phyloP scores from a whole-genome alignment of 495 filamentous ascomycete genomes.

The Paragyromitra xinjiangensis region DNA sequence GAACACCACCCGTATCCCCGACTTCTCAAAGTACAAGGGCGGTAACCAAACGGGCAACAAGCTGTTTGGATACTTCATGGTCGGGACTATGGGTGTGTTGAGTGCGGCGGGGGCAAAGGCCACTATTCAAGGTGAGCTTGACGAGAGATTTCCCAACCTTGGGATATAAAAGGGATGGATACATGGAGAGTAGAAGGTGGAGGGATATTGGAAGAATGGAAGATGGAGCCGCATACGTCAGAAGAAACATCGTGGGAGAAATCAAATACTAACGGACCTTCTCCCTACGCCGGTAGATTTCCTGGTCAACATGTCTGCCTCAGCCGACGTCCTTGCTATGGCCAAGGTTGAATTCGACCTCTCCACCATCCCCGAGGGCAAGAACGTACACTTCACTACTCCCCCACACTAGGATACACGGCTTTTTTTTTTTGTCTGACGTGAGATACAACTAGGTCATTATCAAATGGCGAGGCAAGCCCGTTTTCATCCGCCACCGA shows the following conservation, averaged over 20 bases:
- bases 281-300: conserved; percentile 72
- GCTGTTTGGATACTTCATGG: conserved; percentile 97
- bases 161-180: neutral
- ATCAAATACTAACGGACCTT: conserved; percentile 42
- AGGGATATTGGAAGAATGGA: neutral
- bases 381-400: conserved; percentile 77
- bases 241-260: neutral
- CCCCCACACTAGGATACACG: too few relatives aligned
- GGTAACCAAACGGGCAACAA: conserved; percentile 74
- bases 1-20: conserved; percentile 77
- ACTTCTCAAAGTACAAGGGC: conserved; percentile 86
- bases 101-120: conserved; percentile 93
- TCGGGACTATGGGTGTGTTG: conserved; percentile 90
- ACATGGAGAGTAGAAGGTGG: neutral
- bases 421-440: too few relatives aligned
- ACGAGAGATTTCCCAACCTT: neutral
- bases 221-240: neutral
- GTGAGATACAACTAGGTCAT: conserved; percentile 71
- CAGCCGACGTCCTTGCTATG: conserved; percentile 97
- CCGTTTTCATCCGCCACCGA: conserved; percentile 99
- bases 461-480: conserved; percentile 99
- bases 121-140: conserved; percentile 85
- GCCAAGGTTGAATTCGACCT: conserved; percentile 99
- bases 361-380: conserved; percentile 91
- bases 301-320: conserved; percentile 99